Evolutionary conservation across 2,329 filamentous ascomycete species (phyloP).

Genomic region (Cryphonectria nitschkei): DNA sequence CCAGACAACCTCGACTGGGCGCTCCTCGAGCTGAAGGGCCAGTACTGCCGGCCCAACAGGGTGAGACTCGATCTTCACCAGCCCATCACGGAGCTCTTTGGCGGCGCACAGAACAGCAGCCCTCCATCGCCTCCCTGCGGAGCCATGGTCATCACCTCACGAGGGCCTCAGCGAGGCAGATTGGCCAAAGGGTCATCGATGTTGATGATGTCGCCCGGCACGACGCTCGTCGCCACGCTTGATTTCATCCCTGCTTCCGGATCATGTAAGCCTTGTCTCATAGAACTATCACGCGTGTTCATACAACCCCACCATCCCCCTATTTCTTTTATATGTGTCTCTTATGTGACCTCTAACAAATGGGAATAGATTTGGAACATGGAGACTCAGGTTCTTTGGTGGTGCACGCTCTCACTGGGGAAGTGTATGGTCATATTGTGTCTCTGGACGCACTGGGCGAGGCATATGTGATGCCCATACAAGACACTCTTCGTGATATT

Average conservation of each 20-base stretch:
- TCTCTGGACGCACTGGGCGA: slow-evolving; percentile 4
- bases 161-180: neutral
- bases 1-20: neutral
- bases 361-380: neutral
- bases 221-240: neutral
- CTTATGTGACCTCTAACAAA: neutral
- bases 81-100: neutral
- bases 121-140: neutral
- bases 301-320: too few species aligned
- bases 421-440: slow-evolving; percentile 12
- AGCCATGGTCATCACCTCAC: neutral
- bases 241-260: neutral
- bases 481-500: neutral
- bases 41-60: neutral
- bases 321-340: too few species aligned
- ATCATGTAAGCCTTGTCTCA: neutral
- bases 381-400: slow-evolving; percentile 11
- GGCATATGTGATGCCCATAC: slow-evolving; percentile 9
- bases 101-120: neutral
- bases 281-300: too few species aligned
- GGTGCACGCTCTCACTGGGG: neutral
- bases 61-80: neutral
- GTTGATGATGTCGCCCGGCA: neutral
- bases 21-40: neutral
- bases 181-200: neutral